A percentile compares a stretch with the other conserved stretches of the same genome.
These are phyloP conservation scores for Coleophoma crateriformis DNA, from an alignment of 2,329 filamentous ascomycete genomes.

Conservation along the genomic window DNA sequence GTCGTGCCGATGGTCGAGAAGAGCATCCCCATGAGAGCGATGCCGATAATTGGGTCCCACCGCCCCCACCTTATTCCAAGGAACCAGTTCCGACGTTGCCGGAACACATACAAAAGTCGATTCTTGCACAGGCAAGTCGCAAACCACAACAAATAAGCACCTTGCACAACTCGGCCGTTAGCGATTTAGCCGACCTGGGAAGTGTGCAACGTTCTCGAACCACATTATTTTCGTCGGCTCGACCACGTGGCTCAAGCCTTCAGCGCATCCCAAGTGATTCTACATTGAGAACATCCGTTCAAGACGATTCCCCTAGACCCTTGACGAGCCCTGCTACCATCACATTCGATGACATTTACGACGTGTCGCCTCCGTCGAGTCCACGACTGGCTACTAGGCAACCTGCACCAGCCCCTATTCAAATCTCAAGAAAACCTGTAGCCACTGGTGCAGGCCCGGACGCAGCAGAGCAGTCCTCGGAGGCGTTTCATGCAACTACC, in stretches of 20 bases:
- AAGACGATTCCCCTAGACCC: constrained; percentile 22
- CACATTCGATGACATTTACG: constrained; percentile 25
- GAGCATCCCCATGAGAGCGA: constrained; percentile 82
- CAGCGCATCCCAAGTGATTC: constrained; percentile 32
- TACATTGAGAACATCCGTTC: constrained; percentile 21
- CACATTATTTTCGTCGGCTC: constrained; percentile 15
- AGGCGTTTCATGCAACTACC: constrained; percentile 1
- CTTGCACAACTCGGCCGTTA: constrained; percentile 15
- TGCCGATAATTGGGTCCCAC: constrained; percentile 83
- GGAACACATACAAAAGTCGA: constrained; percentile 26
- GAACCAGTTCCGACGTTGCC: constrained; percentile 37
- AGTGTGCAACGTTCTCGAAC: constrained; percentile 20
- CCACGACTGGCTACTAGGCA: constrained; percentile 12
- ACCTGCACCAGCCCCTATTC: constrained; percentile 4
- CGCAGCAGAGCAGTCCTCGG: background rate
- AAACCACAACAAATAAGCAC: constrained; percentile 22
- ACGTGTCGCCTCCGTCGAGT: constrained; percentile 26
- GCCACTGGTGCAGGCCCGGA: constrained; percentile 7
- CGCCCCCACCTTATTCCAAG: constrained; percentile 73
- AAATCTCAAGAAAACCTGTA: constrained; percentile 18
- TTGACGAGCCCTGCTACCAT: constrained; percentile 23
- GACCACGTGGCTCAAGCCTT: constrained; percentile 19
- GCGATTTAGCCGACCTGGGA: constrained; percentile 13
- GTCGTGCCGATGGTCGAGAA: constrained; percentile 61
- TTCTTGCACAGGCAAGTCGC: constrained; percentile 21